A percentile compares a stretch with the other conserved stretches of the same genome.
Conservation (phyloP, 2,329 filamentous ascomycete genomes). For the Aspergillus brasiliensis region DNA sequence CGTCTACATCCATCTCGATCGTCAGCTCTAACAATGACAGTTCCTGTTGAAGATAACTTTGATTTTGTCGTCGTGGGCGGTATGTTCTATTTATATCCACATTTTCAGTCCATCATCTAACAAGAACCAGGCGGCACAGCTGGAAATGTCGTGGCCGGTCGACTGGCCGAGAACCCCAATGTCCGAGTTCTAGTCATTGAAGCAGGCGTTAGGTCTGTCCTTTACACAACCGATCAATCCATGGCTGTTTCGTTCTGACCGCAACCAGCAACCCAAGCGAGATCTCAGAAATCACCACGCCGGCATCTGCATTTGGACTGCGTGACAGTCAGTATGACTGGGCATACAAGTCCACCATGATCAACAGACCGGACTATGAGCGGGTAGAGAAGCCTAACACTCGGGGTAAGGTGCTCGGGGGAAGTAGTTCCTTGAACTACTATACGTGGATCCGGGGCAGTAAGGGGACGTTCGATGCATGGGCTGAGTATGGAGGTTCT, state of each 20-base stretch:
- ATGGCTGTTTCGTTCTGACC: neutral
- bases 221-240: neutral
- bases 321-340: constrained; percentile 3
- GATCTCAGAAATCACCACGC: neutral
- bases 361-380: neutral
- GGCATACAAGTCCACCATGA: neutral
- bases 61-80: constrained; percentile 3
- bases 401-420: neutral
- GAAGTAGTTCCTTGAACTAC: neutral
- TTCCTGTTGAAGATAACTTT: neutral
- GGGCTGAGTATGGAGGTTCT: neutral
- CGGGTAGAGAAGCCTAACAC: constrained; percentile 3
- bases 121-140: neutral
- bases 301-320: neutral
- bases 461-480: constrained; percentile 1
- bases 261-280: neutral
- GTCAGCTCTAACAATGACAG: neutral
- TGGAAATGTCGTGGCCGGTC: constrained; percentile 1
- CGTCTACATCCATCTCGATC: too few relatives aligned
- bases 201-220: neutral
- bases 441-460: neutral
- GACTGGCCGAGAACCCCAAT: constrained; percentile 1
- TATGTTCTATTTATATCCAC: neutral
- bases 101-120: neutral
- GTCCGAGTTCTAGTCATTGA: neutral